Evolutionary conservation across 2,329 filamentous ascomycete genomes (phyloP).

Genomic region (Davidsoniella eucalypti): DNA sequence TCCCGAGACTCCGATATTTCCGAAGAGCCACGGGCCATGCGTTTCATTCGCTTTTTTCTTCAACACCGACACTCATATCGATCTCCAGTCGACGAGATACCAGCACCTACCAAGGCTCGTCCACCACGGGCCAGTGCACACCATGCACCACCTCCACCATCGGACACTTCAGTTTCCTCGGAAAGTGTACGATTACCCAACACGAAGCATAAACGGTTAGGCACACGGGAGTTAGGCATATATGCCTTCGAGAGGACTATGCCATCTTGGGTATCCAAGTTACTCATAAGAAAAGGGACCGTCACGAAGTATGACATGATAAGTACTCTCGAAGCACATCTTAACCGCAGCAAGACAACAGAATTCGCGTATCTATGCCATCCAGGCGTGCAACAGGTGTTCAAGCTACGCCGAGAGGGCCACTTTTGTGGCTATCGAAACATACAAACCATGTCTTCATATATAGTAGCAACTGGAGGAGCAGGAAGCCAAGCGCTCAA

Average conservation of each 20-base stretch:
- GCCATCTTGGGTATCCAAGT: not conserved
- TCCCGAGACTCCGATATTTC: not conserved
- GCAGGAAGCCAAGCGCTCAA: slow-evolving; percentile 44
- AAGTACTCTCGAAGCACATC: not conserved
- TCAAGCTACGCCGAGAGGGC: slow-evolving; percentile 64
- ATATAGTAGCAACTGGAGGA: slow-evolving; percentile 44
- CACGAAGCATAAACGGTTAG: not conserved
- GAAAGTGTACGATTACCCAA: too few relatives aligned
- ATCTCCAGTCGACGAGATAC: too few relatives aligned
- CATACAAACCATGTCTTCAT: slow-evolving; percentile 79
- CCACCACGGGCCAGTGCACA: not conserved
- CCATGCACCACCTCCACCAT: slow-evolving; percentile 26
- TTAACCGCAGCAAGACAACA: slow-evolving; percentile 26
- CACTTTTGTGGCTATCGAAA: slow-evolving; percentile 93
- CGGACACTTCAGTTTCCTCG: slow-evolving; percentile 17
- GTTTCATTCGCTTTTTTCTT: slow-evolving; percentile 1
- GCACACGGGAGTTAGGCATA: not conserved
- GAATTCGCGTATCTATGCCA: slow-evolving; percentile 67
- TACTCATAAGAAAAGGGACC: not conserved
- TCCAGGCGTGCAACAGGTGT: slow-evolving; percentile 58
- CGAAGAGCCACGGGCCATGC: slow-evolving; percentile 2
- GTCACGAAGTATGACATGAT: not conserved
- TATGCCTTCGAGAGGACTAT: not conserved
- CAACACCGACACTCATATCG: too few relatives aligned
- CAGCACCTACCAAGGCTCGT: too few relatives aligned